These are phyloP conservation scores for Pyrrhoderma lamaoense DNA, from an alignment of 1,284 basidiomycete genomes.

Conservation along the genomic window DNA sequence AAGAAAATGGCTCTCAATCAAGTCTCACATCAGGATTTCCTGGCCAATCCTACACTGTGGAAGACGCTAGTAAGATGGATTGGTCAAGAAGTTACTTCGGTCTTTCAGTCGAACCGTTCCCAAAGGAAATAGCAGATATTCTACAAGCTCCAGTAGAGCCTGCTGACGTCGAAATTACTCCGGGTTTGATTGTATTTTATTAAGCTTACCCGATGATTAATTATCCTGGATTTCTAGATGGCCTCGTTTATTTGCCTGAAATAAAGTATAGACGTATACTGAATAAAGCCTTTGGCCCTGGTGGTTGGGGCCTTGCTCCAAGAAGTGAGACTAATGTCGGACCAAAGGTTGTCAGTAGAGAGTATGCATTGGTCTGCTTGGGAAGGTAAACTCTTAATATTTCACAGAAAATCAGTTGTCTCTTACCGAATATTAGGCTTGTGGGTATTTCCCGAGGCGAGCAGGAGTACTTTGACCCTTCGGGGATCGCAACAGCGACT, in stretches of 20 bases:
- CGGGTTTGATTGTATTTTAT: slow-evolving; percentile 45
- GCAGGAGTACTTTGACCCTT: slow-evolving; percentile 94
- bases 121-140: slow-evolving; percentile 66
- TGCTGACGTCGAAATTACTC: slow-evolving; percentile 88
- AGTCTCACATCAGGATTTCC: background rate
- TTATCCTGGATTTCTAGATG: slow-evolving; percentile 47
- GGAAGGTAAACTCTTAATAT: slow-evolving; percentile 55
- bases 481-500: slow-evolving; percentile 87
- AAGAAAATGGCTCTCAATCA: background rate
- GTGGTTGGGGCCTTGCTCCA: slow-evolving; percentile 95
- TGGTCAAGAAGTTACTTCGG: slow-evolving; percentile 90
- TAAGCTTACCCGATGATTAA: slow-evolving; percentile 1
- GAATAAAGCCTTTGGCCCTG: slow-evolving; percentile 93
- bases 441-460: slow-evolving; percentile 92
- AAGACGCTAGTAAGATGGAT: slow-evolving; percentile 40
- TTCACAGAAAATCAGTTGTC: background rate
- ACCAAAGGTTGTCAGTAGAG: slow-evolving; percentile 83
- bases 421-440: slow-evolving; percentile 44
- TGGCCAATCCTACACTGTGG: slow-evolving; percentile 3
- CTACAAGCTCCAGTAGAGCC: slow-evolving; percentile 73
- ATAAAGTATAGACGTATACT: slow-evolving; percentile 96
- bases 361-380: slow-evolving; percentile 92
- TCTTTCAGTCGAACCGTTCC: slow-evolving; percentile 72
- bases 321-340: slow-evolving; percentile 89
- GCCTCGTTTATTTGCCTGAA: slow-evolving; percentile 92